Conservation (phyloP, 345 rosid genomes). For the Luvunga scandens region DNA sequence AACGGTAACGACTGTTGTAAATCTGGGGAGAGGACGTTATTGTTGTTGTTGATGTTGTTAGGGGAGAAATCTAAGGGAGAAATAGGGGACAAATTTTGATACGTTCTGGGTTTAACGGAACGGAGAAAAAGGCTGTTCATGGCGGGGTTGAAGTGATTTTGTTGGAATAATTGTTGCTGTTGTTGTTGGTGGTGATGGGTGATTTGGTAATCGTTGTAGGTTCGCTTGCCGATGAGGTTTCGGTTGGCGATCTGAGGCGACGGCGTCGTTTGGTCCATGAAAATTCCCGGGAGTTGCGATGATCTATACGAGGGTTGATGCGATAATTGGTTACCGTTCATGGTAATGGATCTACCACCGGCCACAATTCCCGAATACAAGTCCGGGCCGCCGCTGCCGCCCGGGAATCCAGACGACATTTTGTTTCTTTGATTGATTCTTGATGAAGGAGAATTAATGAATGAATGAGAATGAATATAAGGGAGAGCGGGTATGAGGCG, state of each 20-base stretch:
- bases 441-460: background rate
- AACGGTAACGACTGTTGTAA: conserved; percentile 7
- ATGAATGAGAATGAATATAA: no score
- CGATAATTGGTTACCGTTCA: conserved; percentile 21
- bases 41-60: conserved; percentile 3
- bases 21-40: conserved; percentile 14
- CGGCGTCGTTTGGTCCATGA: conserved; percentile 42
- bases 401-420: conserved; percentile 86
- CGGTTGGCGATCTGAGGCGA: conserved; percentile 51
- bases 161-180: conserved; percentile 18
- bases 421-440: background rate
- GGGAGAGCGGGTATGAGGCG: conserved; percentile 23
- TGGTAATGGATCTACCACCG: conserved; percentile 45
- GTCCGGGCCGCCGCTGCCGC: conserved; percentile 63
- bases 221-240: conserved; percentile 58
- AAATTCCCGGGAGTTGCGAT: conserved; percentile 56
- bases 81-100: conserved; percentile 43
- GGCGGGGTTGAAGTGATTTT: conserved; percentile 32
- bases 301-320: conserved; percentile 35
- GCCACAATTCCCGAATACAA: conserved; percentile 42
- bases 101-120: conserved; percentile 70
- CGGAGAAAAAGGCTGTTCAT: conserved; percentile 51
- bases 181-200: background rate
- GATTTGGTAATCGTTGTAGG: conserved; percentile 62
- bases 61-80: conserved; percentile 46